These are phyloP conservation scores for Thelonectria discophora DNA, from an alignment of 2,329 filamentous ascomycete species.

Conservation along the genomic window DNA sequence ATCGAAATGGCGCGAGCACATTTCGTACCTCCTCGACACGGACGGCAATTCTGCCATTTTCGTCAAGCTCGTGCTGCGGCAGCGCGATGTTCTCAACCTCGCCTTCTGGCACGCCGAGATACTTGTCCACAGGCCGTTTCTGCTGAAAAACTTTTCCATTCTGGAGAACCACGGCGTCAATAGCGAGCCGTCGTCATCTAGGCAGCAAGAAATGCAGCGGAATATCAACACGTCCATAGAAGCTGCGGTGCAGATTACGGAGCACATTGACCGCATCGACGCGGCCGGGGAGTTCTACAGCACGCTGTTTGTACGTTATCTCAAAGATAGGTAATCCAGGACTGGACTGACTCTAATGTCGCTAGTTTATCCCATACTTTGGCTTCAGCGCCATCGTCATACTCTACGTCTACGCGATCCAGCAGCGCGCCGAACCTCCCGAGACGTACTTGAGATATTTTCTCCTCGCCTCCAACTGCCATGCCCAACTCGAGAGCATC, in stretches of 20 bases:
- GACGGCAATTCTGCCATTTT: constrained; percentile 46
- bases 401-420: constrained; percentile 41
- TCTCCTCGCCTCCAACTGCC: constrained; percentile 32
- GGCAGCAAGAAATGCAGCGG: too few species aligned
- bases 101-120: constrained; percentile 55
- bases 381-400: constrained; percentile 40
- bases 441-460: constrained; percentile 34
- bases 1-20: constrained; percentile 46
- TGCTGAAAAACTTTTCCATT: constrained; percentile 47
- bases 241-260: too few species aligned
- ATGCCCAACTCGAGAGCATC: constrained; percentile 36
- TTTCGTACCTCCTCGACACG: constrained; percentile 51
- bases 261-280: too few species aligned
- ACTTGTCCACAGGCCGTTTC: constrained; percentile 50
- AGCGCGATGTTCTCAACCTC: constrained; percentile 53
- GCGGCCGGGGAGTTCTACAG: too few species aligned
- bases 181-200: too few species aligned
- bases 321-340: too few species aligned
- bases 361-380: constrained; percentile 39
- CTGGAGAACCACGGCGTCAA: too few species aligned
- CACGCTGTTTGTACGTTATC: too few species aligned
- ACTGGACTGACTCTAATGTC: constrained; percentile 9
- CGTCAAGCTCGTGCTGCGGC: constrained; percentile 52
- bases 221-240: too few species aligned
- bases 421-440: constrained; percentile 35